A percentile compares a stretch with the other conserved stretches of the same genome.
These are phyloP conservation scores for Talaromyces sp. DNA, from an alignment of 2,329 filamentous ascomycete species.

Conservation along the genomic window DNA sequence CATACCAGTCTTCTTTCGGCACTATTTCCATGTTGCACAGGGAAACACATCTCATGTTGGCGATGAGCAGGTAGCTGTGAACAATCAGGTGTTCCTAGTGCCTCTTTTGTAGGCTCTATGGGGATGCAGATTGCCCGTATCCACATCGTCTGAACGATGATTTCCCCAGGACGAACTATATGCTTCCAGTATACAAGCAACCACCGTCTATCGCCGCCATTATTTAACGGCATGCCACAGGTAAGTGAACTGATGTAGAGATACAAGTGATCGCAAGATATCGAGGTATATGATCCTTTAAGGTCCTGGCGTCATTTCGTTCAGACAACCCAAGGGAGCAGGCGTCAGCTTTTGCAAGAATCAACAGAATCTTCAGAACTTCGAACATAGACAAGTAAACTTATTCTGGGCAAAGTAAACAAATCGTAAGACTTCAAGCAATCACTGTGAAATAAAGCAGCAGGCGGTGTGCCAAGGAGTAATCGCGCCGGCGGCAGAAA, in stretches of 20 bases:
- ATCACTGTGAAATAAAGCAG: neutral
- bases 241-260: neutral
- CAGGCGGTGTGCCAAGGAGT: constrained; percentile 19
- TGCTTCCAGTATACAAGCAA: neutral
- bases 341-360: neutral
- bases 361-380: neutral
- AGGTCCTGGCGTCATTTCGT: neutral
- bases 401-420: neutral
- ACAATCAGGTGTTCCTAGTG: too few species aligned
- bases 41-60: neutral
- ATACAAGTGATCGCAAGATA: neutral
- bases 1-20: neutral
- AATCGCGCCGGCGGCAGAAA: constrained; percentile 20
- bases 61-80: neutral
- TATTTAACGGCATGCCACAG: neutral
- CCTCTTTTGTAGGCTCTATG: neutral
- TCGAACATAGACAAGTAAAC: neutral
- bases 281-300: neutral
- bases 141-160: neutral
- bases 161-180: neutral
- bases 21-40: neutral
- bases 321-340: neutral
- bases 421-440: neutral
- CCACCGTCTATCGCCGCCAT: neutral
- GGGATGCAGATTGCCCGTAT: neutral